These are phyloP conservation scores for Rhynchospora pubera DNA, from an alignment of 176 grass and related monocot species.

Conservation along the genomic window DNA sequence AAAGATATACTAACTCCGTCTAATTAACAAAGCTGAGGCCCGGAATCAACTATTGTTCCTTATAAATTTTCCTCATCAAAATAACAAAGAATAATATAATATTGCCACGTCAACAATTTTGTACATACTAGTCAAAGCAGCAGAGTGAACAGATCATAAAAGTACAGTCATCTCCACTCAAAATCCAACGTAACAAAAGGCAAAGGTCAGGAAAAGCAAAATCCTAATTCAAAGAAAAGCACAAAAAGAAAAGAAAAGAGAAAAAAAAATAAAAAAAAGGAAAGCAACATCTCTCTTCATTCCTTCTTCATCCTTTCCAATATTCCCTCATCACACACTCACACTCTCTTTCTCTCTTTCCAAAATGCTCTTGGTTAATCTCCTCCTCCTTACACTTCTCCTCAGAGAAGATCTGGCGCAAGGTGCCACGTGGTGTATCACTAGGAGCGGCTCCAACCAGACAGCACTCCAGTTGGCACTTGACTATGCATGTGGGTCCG, in stretches of 20 bases:
- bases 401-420: not conserved
- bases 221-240: constrained; percentile 19
- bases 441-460: constrained; percentile 18
- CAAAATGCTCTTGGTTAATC: constrained; percentile 19
- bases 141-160: not conserved
- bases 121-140: not conserved
- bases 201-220: constrained; percentile 25
- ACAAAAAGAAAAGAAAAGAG: not conserved
- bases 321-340: constrained; percentile 20
- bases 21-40: not conserved
- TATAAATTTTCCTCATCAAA: not conserved
- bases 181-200: constrained; percentile 21
- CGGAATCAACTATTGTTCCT: not conserved
- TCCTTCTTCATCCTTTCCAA: constrained; percentile 12
- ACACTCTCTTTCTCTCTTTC: not conserved
- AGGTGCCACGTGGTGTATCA: constrained; percentile 30
- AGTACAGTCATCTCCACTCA: not conserved
- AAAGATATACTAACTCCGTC: not conserved
- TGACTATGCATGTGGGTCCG: constrained; percentile 20
- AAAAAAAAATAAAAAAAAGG: not conserved
- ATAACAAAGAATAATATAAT: not conserved
- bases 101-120: not conserved
- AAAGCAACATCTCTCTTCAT: constrained; percentile 3
- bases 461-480: constrained; percentile 19
- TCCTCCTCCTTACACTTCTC: constrained; percentile 1